Conservation (phyloP, 2,329 filamentous ascomycete genomes). For the Trematosphaeria pertusa region DNA sequence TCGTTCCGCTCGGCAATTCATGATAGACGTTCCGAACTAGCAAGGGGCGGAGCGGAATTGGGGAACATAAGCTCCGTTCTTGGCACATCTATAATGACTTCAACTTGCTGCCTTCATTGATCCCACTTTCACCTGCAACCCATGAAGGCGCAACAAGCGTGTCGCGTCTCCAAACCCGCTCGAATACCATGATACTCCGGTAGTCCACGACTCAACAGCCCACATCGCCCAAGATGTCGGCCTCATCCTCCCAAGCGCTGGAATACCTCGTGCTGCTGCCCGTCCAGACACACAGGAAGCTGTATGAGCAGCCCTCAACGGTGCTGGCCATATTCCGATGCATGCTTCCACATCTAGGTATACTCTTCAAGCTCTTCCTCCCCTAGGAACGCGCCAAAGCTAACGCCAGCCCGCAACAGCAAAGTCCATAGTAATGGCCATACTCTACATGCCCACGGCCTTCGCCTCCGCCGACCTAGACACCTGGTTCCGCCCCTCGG, state of each 20-base stretch:
- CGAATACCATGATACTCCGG: slow-evolving; percentile 42
- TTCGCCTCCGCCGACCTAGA: slow-evolving; percentile 83
- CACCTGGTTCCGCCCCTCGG: slow-evolving; percentile 78
- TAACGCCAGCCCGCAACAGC: too few species aligned
- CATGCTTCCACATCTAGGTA: slow-evolving; percentile 92
- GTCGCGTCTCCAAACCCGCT: slow-evolving; percentile 12
- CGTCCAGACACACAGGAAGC: slow-evolving; percentile 84
- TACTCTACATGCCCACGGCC: slow-evolving; percentile 87
- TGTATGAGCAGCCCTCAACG: slow-evolving; percentile 96
- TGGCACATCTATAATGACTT: slow-evolving; percentile 28
- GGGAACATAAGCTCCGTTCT: slow-evolving; percentile 22
- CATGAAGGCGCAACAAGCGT: slow-evolving; percentile 18
- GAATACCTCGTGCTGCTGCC: slow-evolving; percentile 94
- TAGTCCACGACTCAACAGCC: slow-evolving; percentile 23
- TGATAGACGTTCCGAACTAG: not conserved
- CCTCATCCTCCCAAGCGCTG: slow-evolving; percentile 68
- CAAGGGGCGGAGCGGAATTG: slow-evolving; percentile 14
- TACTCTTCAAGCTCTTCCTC: too few species aligned
- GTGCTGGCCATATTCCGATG: slow-evolving; percentile 94
- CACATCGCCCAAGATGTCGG: slow-evolving; percentile 58
- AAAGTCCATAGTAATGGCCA: slow-evolving; percentile 93
- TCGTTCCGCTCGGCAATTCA: slow-evolving; percentile 24
- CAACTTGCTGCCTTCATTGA: slow-evolving; percentile 13
- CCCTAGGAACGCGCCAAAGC: too few species aligned
- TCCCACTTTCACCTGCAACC: slow-evolving; percentile 11